Conservation (phyloP, 2,329 filamentous ascomycete genomes). For the Talaromyces atroroseus region DNA sequence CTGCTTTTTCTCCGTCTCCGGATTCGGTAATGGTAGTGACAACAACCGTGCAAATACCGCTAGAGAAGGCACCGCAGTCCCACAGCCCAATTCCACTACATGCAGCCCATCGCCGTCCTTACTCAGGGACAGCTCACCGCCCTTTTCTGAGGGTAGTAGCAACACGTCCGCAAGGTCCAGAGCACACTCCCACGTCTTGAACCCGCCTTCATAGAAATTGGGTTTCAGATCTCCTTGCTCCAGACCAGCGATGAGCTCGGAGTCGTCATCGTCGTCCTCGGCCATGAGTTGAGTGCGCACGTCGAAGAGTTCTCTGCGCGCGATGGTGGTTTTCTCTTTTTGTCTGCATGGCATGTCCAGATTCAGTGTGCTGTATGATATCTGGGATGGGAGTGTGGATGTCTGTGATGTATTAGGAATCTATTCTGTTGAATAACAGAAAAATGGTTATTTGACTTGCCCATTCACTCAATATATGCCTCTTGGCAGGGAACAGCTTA, state of each 20-base stretch:
- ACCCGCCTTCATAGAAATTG: slow-evolving; percentile 61
- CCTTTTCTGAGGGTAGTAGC: slow-evolving; percentile 22
- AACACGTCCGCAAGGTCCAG: slow-evolving; percentile 49
- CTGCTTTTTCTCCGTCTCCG: slow-evolving; percentile 10
- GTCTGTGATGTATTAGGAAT: slow-evolving; percentile 37
- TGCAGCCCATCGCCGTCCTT: slow-evolving; percentile 33
- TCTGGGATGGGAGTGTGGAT: slow-evolving; percentile 51
- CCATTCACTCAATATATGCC: slow-evolving; percentile 12
- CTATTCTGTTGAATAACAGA: no score
- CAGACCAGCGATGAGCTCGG: slow-evolving; percentile 42
- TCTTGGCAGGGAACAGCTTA: slow-evolving; percentile 2
- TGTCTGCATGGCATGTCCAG: background rate
- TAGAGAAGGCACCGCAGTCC: slow-evolving; percentile 56
- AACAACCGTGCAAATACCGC: slow-evolving; percentile 51
- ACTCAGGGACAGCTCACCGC: background rate
- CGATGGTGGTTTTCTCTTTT: slow-evolving; percentile 28
- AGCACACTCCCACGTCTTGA: slow-evolving; percentile 65
- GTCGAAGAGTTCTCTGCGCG: slow-evolving; percentile 58
- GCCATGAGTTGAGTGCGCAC: slow-evolving; percentile 60
- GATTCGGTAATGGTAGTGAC: background rate
- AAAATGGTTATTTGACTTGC: background rate
- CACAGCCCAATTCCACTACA: slow-evolving; percentile 52
- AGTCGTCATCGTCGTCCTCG: slow-evolving; percentile 42
- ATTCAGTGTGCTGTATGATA: slow-evolving; percentile 52
- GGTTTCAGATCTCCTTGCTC: slow-evolving; percentile 54